These are phyloP conservation scores for Peronospora farinosa DNA, from an alignment of 352 stramenopile genomes.

Conservation along the genomic window DNA sequence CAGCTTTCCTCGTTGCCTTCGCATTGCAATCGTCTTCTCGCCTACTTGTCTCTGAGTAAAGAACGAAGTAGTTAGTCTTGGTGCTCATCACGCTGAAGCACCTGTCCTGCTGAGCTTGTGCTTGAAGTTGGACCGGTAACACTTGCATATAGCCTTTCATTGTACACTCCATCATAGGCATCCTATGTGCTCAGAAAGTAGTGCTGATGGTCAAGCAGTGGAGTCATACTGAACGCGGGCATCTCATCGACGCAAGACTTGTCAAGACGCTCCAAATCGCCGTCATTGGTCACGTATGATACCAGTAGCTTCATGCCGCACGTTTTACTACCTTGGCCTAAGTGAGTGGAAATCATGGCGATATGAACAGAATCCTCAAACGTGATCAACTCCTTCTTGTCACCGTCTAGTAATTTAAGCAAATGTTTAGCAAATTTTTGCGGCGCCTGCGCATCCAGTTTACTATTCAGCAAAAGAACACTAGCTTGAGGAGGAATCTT, in stretches of 20 bases:
- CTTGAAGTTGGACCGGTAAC: no score
- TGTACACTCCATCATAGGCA: constrained; percentile 34
- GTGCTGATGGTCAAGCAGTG: constrained; percentile 15
- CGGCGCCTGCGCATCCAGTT: constrained; percentile 44
- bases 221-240: constrained; percentile 28
- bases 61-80: no score
- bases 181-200: constrained; percentile 35
- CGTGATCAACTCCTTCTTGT: no score
- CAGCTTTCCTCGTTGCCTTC: no score
- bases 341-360: not conserved
- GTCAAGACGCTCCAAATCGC: constrained; percentile 35
- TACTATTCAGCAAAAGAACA: constrained; percentile 44
- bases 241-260: no score
- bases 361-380: constrained; percentile 33
- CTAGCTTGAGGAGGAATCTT: constrained; percentile 32
- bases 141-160: constrained; percentile 13
- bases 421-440: constrained; percentile 46
- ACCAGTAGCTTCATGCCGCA: constrained; percentile 43
- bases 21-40: no score
- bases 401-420: constrained; percentile 23
- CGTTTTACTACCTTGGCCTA: constrained; percentile 10
- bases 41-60: no score
- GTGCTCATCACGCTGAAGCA: no score
- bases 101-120: no score
- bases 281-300: constrained; percentile 33